Evolutionary conservation across 1,284 basidiomycete genomes (phyloP).

Genomic region (Ganoderma lingzhi): DNA sequence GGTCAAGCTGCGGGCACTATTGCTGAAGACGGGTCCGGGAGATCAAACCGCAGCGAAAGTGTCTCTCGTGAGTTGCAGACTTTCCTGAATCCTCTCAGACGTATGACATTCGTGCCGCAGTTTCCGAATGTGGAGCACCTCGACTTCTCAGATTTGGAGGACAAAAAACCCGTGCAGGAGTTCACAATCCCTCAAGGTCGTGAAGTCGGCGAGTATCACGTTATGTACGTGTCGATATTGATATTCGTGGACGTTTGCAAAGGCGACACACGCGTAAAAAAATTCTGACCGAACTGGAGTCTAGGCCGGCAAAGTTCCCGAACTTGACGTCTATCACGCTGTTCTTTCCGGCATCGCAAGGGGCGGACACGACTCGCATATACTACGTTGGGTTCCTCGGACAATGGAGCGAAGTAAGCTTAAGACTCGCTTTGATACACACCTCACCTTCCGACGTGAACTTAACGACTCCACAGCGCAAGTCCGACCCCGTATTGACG

Average conservation of each 20-base stretch:
- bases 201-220: constrained; percentile 85
- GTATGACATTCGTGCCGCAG: constrained; percentile 45
- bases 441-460: neutral
- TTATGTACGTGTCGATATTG: constrained; percentile 39
- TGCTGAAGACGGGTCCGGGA: constrained; percentile 78
- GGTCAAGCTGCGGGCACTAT: constrained; percentile 76
- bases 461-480: constrained; percentile 54
- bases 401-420: constrained; percentile 72
- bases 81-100: neutral
- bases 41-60: constrained; percentile 77
- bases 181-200: constrained; percentile 70
- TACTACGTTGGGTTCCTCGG: constrained; percentile 87
- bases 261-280: neutral
- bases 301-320: constrained; percentile 76
- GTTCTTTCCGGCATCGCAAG: constrained; percentile 78
- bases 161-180: constrained; percentile 71
- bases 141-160: constrained; percentile 79
- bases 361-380: constrained; percentile 71
- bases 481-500: constrained; percentile 72
- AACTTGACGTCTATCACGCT: constrained; percentile 76
- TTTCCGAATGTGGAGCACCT: constrained; percentile 73
- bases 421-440: constrained; percentile 10
- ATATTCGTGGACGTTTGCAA: too few relatives aligned
- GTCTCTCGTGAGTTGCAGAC: constrained; percentile 56
- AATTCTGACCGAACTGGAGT: neutral